Percentiles rank a stretch among this genome's conserved stretches.
These are phyloP conservation scores for Ganoderma lucidum DNA, from an alignment of 1,284 basidiomycete species.

Conservation along the genomic window DNA sequence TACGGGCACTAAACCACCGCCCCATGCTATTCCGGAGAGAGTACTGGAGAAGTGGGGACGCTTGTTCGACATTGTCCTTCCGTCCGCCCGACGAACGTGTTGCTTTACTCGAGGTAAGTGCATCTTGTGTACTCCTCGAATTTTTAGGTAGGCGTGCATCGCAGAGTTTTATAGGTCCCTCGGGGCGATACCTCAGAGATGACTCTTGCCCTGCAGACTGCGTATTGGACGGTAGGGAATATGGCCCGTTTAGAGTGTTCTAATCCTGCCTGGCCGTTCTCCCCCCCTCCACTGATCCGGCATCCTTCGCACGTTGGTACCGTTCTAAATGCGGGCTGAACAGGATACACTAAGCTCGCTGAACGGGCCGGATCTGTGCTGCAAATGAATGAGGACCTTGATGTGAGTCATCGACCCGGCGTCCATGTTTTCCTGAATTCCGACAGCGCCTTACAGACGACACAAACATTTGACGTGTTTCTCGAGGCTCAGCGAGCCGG, in stretches of 20 bases:
- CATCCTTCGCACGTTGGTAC: not conserved
- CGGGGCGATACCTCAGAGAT: too few relatives aligned
- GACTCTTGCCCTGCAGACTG: too few relatives aligned
- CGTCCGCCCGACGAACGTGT: conserved; percentile 67
- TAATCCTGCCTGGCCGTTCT: not conserved
- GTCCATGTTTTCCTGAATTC: not conserved
- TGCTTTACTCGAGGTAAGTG: conserved; percentile 78
- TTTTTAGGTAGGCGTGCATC: not conserved
- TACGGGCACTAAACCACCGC: conserved; percentile 28
- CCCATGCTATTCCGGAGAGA: conserved; percentile 60
- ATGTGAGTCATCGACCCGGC: conserved; percentile 60
- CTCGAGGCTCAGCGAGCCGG: conserved; percentile 51
- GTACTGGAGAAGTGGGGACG: conserved; percentile 79
- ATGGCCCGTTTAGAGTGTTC: not conserved
- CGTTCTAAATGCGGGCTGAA: not conserved
- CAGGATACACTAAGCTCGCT: conserved; percentile 79
- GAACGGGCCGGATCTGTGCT: conserved; percentile 79
- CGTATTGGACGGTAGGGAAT: not conserved
- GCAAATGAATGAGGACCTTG: conserved; percentile 69
- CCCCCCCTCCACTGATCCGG: not conserved
- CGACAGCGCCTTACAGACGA: conserved; percentile 56
- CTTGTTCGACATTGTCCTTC: conserved; percentile 78
- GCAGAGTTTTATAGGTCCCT: not conserved
- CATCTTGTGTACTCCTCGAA: not conserved
- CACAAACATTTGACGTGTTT: conserved; percentile 64